Conservation (phyloP, 106 monocot genomes). For the Agapanthus africanus region DNA sequence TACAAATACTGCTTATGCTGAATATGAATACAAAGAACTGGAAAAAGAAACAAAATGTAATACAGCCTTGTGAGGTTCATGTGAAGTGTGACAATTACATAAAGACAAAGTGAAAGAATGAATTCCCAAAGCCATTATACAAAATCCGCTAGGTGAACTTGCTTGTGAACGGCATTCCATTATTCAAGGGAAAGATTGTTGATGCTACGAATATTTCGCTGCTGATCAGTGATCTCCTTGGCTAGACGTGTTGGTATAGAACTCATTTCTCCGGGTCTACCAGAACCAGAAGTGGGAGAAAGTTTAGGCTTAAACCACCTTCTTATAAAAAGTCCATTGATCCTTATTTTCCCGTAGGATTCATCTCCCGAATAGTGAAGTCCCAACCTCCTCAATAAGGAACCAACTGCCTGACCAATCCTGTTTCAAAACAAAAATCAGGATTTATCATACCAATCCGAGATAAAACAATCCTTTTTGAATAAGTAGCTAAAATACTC, state of each 20-base stretch:
- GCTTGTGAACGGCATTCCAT: constrained; percentile 1
- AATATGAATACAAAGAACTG: no score
- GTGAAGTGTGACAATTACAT: no score
- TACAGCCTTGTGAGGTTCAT: no score
- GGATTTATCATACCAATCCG: no score
- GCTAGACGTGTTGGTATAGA: constrained; percentile 40
- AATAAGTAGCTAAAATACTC: no score
- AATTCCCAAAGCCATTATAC: background rate
- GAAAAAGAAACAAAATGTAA: no score
- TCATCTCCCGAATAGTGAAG: constrained; percentile 64
- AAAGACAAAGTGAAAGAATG: no score
- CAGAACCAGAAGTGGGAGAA: constrained; percentile 15
- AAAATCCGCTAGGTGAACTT: background rate
- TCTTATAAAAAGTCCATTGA: constrained; percentile 58
- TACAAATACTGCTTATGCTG: no score
- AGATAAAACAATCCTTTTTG: no score
- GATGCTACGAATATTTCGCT: constrained; percentile 67
- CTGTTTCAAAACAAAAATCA: constrained; percentile 41
- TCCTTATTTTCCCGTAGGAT: constrained; percentile 77
- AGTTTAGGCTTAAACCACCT: constrained; percentile 85
- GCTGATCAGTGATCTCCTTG: constrained; percentile 70
- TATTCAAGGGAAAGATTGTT: constrained; percentile 41
- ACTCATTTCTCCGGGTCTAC: constrained; percentile 33
- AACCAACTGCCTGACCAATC: constrained; percentile 69
- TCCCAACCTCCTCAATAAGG: constrained; percentile 71